Evolutionary conservation across 805 yeast genomes (phyloP), one percentile per base, ranked within the genome.

Genomic region (Candida corydali): DNA sequence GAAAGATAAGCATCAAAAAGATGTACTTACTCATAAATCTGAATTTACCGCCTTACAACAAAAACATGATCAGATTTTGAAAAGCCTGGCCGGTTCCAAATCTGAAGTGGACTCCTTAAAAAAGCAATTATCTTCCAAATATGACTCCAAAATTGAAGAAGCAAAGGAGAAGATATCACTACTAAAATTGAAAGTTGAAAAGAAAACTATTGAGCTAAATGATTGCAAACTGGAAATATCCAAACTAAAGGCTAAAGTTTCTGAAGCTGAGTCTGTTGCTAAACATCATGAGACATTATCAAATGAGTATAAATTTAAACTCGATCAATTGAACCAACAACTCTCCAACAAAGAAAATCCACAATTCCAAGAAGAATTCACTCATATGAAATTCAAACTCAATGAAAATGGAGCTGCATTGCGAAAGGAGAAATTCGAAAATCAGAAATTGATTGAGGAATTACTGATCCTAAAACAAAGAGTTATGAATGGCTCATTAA

Each of bases 391-490:
- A 36, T 54, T 76, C 7, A 73, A 74, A 40, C 52, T 79, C 16
- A 73, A 76, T 41, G 83, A 78, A 39, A 67, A 64, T 15, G 61
- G 69, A 40, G 78, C 77, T 8, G 50, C 62, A 3, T 46, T 78
- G 36, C 62, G 75, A 29, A 71, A 64, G 25, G 80, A 76, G 47
- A 59, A 54, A 39, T 63, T 67, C 24, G 73, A 66, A 42, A 65
- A 64, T 36, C 65, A 48, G 54, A 72, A 58, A 40, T 53, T 81
- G 29, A 60, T 66, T 17, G 78, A 82, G 30, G 86, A 82, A 41
- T 50, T 81, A 35, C 69, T 71, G 22, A 60, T 82, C 46, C 56
- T 84, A 10, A 82, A 80, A 45, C 73, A 80, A 2, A 69, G 85
- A 46, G 53, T 79, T n/a, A 80, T 82, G 2, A 69, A 81, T n/a